Conservation (phyloP, 2,329 filamentous ascomycete genomes). For the Chlorencoelia australis region DNA sequence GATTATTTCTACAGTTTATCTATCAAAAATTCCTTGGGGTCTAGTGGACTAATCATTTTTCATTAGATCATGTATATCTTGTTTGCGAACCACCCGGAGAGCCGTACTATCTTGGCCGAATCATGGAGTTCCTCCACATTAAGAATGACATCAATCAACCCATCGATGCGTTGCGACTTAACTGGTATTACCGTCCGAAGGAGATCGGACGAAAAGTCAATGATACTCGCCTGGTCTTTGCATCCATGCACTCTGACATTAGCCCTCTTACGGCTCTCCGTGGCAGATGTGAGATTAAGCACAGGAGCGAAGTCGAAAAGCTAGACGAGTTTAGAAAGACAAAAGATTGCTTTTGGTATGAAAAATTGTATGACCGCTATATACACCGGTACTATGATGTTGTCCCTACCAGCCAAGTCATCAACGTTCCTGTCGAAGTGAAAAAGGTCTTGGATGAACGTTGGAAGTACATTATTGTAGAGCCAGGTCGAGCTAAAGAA, state of each 20-base stretch:
- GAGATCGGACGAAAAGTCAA: conserved; percentile 88
- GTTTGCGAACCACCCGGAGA: conserved; percentile 96
- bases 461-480: conserved; percentile 93
- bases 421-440: conserved; percentile 91
- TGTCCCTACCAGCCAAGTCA: conserved; percentile 81
- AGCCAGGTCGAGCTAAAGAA: conserved; percentile 88
- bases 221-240: conserved; percentile 85
- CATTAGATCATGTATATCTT: conserved; percentile 86
- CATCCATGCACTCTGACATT: conserved; percentile 97
- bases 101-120: conserved; percentile 92
- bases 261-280: conserved; percentile 86
- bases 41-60: conserved; percentile 12
- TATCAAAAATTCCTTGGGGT: not conserved
- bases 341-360: conserved; percentile 90
- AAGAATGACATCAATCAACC: conserved; percentile 63
- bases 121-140: conserved; percentile 93
- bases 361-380: conserved; percentile 95
- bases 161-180: conserved; percentile 82
- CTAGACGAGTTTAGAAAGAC: conserved; percentile 76
- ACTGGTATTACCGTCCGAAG: conserved; percentile 96
- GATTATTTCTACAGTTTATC: not conserved
- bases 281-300: conserved; percentile 84
- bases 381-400: conserved; percentile 98
- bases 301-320: conserved; percentile 75
- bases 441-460: conserved; percentile 93